Percentiles rank a stretch among this genome's conserved stretches.
Evolutionary conservation across 345 rosid genomes (phyloP).

Genomic region (Eucalyptus polyanthemos): DNA sequence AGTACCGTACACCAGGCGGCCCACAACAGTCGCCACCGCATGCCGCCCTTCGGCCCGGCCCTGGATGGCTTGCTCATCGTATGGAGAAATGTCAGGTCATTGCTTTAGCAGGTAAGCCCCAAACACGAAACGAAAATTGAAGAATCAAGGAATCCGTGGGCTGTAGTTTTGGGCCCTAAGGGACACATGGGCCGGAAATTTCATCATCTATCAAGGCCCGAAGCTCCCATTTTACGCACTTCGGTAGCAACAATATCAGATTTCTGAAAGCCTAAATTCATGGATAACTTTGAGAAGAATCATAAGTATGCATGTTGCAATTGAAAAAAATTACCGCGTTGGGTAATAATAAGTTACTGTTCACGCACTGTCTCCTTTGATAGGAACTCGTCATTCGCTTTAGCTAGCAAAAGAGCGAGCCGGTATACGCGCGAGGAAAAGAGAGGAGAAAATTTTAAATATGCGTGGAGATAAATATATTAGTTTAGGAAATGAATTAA

Average conservation of each 20-base stretch:
- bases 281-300: background rate
- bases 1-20: background rate
- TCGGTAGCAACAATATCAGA: background rate
- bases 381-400: background rate
- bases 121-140: background rate
- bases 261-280: background rate
- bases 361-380: rapidly evolving
- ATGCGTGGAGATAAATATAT: background rate
- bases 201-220: background rate
- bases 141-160: background rate
- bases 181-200: background rate
- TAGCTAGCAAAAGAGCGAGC: background rate
- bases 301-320: background rate
- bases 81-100: background rate
- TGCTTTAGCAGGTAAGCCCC: background rate
- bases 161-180: background rate
- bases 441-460: background rate
- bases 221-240: background rate
- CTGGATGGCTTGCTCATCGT: background rate
- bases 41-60: background rate
- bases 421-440: background rate
- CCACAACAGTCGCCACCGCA: background rate
- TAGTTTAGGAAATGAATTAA: background rate
- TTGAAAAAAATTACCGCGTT: background rate
- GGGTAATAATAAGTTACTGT: background rate